Conservation (phyloP, 176 grass and related monocot species). For the Oryza australiensis region DNA sequence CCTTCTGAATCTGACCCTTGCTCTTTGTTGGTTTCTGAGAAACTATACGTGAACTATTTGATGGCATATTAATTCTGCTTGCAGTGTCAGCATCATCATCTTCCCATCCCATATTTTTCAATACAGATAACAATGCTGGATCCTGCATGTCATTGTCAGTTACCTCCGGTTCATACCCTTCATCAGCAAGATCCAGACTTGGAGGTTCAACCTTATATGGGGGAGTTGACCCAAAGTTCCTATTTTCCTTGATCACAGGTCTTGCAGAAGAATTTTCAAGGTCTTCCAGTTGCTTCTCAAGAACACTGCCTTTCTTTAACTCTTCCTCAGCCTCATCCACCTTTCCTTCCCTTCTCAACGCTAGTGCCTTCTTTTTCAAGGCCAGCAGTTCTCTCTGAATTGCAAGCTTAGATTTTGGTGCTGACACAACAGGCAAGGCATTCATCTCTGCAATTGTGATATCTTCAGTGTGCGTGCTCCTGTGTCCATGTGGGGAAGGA, state of each 20-base stretch:
- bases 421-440: slow-evolving; percentile 30
- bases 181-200: slow-evolving; percentile 58
- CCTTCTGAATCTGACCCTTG: slow-evolving; percentile 80
- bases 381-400: slow-evolving; percentile 90
- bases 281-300: slow-evolving; percentile 92
- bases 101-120: slow-evolving; percentile 88
- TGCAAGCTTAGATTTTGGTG: slow-evolving; percentile 71
- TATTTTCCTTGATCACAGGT: slow-evolving; percentile 37
- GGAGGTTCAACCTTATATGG: slow-evolving; percentile 44
- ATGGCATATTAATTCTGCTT: slow-evolving; percentile 32
- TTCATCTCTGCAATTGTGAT: slow-evolving; percentile 18
- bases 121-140: slow-evolving; percentile 66
- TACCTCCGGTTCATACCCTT: slow-evolving; percentile 62
- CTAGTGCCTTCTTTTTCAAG: slow-evolving; percentile 88
- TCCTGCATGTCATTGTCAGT: slow-evolving; percentile 86
- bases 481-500: slow-evolving; percentile 33
- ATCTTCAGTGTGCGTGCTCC: slow-evolving; percentile 36
- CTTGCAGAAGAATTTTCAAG: slow-evolving; percentile 58
- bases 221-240: slow-evolving; percentile 27
- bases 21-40: slow-evolving; percentile 54
- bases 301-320: slow-evolving; percentile 69
- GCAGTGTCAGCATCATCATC: slow-evolving; percentile 50
- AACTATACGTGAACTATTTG: slow-evolving; percentile 22
- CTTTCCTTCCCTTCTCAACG: slow-evolving; percentile 86
- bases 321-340: slow-evolving; percentile 80